Percentiles rank a stretch among this genome's conserved stretches.
Conservation (phyloP, 2,329 filamentous ascomycete genomes). For the Penicillium expansum region DNA sequence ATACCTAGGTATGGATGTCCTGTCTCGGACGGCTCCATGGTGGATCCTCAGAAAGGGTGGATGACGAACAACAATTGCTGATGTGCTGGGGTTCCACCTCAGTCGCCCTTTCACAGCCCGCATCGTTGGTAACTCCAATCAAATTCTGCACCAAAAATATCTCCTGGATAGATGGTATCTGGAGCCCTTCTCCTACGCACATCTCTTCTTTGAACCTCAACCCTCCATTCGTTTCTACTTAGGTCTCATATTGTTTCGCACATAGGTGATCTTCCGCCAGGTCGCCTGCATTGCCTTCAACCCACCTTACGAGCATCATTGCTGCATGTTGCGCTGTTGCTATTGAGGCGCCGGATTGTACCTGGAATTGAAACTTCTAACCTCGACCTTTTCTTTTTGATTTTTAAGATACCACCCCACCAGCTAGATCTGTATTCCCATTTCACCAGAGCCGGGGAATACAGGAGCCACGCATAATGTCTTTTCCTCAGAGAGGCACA, state of each 20-base stretch:
- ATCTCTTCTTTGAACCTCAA: background rate
- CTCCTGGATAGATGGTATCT: slow-evolving; percentile 14
- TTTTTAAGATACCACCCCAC: background rate
- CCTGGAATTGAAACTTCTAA: background rate
- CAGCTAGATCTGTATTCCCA: background rate
- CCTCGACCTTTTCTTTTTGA: background rate
- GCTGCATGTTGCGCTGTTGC: background rate
- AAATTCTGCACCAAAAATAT: slow-evolving; percentile 27
- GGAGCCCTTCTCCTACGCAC: background rate
- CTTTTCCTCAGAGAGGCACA: slow-evolving; percentile 15
- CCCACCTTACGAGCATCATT: background rate
- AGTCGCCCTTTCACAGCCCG: slow-evolving; percentile 15
- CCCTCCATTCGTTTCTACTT: background rate
- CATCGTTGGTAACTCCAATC: slow-evolving; percentile 20
- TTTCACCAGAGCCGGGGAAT: background rate
- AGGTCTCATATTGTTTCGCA: background rate
- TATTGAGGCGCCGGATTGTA: background rate
- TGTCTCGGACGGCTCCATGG: slow-evolving; percentile 4
- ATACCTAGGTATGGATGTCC: background rate
- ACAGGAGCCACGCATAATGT: slow-evolving; percentile 19
- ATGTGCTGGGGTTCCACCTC: slow-evolving; percentile 10
- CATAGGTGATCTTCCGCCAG: slow-evolving; percentile 2
- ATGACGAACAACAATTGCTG: slow-evolving; percentile 21
- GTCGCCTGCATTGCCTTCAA: background rate
- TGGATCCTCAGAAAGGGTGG: slow-evolving; percentile 13